A percentile compares a stretch with the other conserved stretches of the same genome.
Conservation (phyloP, 805 yeast genomes). For the Ogataea trehalophila region DNA sequence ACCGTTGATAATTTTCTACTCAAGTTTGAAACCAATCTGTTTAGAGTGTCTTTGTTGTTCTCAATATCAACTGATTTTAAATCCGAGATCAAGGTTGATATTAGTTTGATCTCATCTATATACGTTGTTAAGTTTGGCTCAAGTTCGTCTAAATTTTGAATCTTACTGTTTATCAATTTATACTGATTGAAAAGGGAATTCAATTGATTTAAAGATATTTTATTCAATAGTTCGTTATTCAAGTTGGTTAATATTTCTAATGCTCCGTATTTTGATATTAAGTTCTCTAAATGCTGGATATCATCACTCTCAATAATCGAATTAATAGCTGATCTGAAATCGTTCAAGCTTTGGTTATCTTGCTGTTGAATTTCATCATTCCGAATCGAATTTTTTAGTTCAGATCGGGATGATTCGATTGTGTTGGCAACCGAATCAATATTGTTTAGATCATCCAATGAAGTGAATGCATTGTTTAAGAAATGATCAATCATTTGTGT, state of each 20-base stretch:
- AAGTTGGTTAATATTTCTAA: slow-evolving; percentile 15
- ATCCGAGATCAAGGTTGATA: no score
- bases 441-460: slow-evolving; percentile 31
- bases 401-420: slow-evolving; percentile 20
- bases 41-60: no score
- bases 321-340: neutral
- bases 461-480: slow-evolving; percentile 32
- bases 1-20: neutral
- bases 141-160: neutral
- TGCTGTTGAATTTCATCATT: neutral
- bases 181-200: slow-evolving; percentile 1
- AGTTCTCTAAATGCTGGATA: slow-evolving; percentile 1
- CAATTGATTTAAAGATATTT: slow-evolving; percentile 5
- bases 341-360: neutral
- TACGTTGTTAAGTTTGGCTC: neutral
- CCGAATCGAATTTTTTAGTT: neutral
- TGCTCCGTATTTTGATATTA: slow-evolving; percentile 15
- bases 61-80: neutral
- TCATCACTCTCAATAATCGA: neutral
- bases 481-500: slow-evolving; percentile 23
- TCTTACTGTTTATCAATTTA: neutral
- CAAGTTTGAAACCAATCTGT: neutral
- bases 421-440: slow-evolving; percentile 26
- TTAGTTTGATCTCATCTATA: no score
- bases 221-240: slow-evolving; percentile 11